Conservation (phyloP, 2,329 filamentous ascomycete genomes). For the Thermoascus crustaceus region DNA sequence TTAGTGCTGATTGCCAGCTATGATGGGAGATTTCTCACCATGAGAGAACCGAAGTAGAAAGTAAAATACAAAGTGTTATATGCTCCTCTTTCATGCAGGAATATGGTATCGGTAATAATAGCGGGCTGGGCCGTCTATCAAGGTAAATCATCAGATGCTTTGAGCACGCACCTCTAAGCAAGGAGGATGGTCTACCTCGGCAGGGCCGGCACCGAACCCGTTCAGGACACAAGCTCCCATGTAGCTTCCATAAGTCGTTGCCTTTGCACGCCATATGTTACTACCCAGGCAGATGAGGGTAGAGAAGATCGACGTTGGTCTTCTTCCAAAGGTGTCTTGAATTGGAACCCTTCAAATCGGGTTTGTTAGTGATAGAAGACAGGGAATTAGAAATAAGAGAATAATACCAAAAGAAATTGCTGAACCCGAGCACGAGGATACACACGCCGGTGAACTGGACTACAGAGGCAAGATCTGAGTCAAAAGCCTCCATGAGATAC, state of each 20-base stretch:
- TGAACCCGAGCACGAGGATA: slow-evolving; percentile 51
- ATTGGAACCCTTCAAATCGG: slow-evolving; percentile 42
- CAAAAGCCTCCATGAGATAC: slow-evolving; percentile 48
- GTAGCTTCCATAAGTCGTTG: slow-evolving; percentile 52
- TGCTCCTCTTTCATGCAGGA: slow-evolving; percentile 56
- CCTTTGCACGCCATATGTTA: slow-evolving; percentile 51
- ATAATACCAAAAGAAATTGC: slow-evolving; percentile 51
- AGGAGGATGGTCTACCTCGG: no score
- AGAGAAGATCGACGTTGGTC: slow-evolving; percentile 46
- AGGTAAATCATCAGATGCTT: background rate
- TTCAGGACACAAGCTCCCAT: slow-evolving; percentile 57
- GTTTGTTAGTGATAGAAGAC: background rate
- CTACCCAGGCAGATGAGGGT: slow-evolving; percentile 46
- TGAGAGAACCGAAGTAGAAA: slow-evolving; percentile 54
- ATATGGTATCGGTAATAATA: slow-evolving; percentile 58
- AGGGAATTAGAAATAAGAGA: background rate
- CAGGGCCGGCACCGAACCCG: slow-evolving; percentile 54
- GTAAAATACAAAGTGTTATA: slow-evolving; percentile 56
- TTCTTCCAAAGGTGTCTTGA: slow-evolving; percentile 47
- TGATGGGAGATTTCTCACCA: slow-evolving; percentile 33
- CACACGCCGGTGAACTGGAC: slow-evolving; percentile 50
- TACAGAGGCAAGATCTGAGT: slow-evolving; percentile 46
- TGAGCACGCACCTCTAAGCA: no score
- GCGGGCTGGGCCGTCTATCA: slow-evolving; percentile 49
- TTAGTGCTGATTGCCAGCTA: slow-evolving; percentile 4